Evolutionary conservation across 129 eudicot species (phyloP).

Genomic region (Chrysanthemum lavandulifolium): DNA sequence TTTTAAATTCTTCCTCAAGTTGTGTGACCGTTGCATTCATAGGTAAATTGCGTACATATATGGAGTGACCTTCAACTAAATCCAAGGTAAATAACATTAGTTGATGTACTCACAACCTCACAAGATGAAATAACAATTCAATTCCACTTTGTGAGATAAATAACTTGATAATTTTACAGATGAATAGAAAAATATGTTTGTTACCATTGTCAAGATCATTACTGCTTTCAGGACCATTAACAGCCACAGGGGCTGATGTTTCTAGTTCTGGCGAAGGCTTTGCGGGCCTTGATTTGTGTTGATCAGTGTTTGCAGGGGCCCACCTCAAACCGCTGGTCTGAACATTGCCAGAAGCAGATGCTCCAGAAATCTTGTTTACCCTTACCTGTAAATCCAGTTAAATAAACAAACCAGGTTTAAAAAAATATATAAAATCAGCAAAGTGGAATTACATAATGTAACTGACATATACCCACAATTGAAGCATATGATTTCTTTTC

Average conservation of each 20-base stretch:
- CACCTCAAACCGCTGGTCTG: slow-evolving; percentile 43
- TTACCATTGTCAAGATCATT: slow-evolving; percentile 60
- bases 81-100: slow-evolving; percentile 5
- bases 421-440: background rate
- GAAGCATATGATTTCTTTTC: slow-evolving; percentile 84
- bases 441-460: background rate
- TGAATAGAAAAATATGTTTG: background rate
- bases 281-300: slow-evolving; percentile 44
- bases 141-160: background rate
- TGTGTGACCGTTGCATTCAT: slow-evolving; percentile 52
- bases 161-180: background rate
- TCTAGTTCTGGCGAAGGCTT: slow-evolving; percentile 51
- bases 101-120: slow-evolving; percentile 8
- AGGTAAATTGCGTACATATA: slow-evolving; percentile 80
- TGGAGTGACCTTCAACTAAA: slow-evolving; percentile 71
- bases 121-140: background rate
- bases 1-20: slow-evolving; percentile 69
- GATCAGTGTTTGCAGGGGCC: slow-evolving; percentile 52
- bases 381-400: slow-evolving; percentile 33
- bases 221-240: slow-evolving; percentile 50
- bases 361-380: slow-evolving; percentile 36
- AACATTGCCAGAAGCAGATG: slow-evolving; percentile 44
- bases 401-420: slow-evolving; percentile 6
- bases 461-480: slow-evolving; percentile 41
- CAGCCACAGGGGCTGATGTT: slow-evolving; percentile 37